Conservation (phyloP, 2,329 filamentous ascomycete genomes). For the Mariannaea elegans region DNA sequence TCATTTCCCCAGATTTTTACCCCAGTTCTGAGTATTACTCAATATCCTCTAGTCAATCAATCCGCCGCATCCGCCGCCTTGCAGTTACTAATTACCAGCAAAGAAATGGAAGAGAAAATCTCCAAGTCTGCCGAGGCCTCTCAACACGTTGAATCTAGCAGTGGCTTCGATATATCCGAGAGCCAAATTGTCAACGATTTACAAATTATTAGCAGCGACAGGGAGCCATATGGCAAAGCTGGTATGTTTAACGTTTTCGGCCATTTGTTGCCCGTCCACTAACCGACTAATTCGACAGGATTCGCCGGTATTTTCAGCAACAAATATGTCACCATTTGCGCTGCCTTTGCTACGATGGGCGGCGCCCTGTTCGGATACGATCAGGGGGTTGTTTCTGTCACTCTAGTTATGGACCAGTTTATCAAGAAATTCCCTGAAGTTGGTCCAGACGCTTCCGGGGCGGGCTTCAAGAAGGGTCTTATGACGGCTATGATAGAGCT, state of each 20-base stretch:
- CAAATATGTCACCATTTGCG: slow-evolving; percentile 19
- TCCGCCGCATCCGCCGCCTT: background rate
- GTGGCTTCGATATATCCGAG: background rate
- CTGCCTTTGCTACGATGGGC: slow-evolving; percentile 18
- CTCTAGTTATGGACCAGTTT: slow-evolving; percentile 43
- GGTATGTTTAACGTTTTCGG: background rate
- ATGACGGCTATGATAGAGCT: slow-evolving; percentile 57
- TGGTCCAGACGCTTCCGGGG: slow-evolving; percentile 43
- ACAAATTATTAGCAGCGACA: background rate
- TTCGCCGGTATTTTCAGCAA: slow-evolving; percentile 18
- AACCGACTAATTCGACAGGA: background rate
- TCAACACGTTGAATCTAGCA: slow-evolving; percentile 1
- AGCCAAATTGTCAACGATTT: background rate
- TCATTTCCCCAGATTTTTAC: slow-evolving; percentile 1
- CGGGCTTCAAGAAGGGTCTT: slow-evolving; percentile 49
- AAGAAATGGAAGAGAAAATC: slow-evolving; percentile 6
- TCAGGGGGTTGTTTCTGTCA: slow-evolving; percentile 50
- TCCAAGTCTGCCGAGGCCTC: background rate
- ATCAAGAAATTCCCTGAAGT: slow-evolving; percentile 42
- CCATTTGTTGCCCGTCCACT: background rate
- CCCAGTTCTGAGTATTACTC: background rate
- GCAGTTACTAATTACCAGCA: background rate
- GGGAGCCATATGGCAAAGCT: slow-evolving; percentile 16
- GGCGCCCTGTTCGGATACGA: slow-evolving; percentile 26
- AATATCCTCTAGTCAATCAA: background rate